Base-by-base conservation (phyloP, 2,329 filamentous ascomycete species). In the Fusarium avenaceum region DNA sequence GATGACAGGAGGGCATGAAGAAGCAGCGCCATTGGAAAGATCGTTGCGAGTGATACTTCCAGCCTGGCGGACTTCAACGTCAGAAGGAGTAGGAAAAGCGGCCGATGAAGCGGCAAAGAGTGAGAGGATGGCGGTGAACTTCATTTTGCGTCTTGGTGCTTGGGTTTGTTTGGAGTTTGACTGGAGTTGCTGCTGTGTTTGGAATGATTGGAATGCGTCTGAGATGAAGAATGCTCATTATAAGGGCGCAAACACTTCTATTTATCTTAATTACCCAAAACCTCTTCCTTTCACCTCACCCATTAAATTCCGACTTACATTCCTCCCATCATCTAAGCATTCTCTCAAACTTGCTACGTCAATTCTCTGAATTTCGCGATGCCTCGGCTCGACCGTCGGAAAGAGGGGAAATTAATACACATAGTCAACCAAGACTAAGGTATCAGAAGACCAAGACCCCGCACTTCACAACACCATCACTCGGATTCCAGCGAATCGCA, bases 1-100 rank as follows among this genome's bases (percentile, higher is more conserved):
- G 56, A 81, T 80, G 7, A 75, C 75, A 10, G 53, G 63, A 1
- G 79, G 79, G 57, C 80, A 81, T 24, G 70, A 66, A 9, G 70
- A 67, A 4, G 67, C 57, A 40, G 61, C 71, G 22, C 76, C 77
- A 1, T 57, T 47, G 30, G 75, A 71, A 32, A 79, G 73, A 26
- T 78, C 77, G 45, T 73, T 70, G 22, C 70, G 65, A 22, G 70
- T 74, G 30, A 20, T 54, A 7, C 42, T 45, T 30, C 65, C 60
- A 13, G 35, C 17, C 10, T 73, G 71, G 4, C 71, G 71, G 3
- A 48, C 60, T n/a, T 72, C 57, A 11, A 67, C 24, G 0, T 43
- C 48, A n/a, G 54, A 17, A 11, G 35, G 19, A 22, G 67, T 40
- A 4, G 67, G 67, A 0, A 70, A 42, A 17, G 67, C 55, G 20